Conservation (phyloP, 2,329 filamentous ascomycete species). For the Talaromyces sp. region DNA sequence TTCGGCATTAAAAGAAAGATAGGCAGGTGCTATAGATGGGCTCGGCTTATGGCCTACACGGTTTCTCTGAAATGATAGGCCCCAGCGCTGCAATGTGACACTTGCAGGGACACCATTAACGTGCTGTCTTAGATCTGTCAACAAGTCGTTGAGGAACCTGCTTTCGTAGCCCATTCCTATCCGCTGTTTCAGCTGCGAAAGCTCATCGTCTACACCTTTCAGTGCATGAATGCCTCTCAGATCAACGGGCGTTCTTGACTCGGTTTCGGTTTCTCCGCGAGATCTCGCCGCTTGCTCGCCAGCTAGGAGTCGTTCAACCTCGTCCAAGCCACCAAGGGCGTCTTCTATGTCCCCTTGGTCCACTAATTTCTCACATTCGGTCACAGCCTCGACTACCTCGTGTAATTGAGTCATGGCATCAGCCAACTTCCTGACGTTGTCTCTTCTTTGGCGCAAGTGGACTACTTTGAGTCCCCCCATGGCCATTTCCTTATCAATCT, state of each 20-base stretch:
- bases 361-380: constrained; percentile 71
- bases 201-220: constrained; percentile 71
- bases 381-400: constrained; percentile 69
- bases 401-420: constrained; percentile 79
- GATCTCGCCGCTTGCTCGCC: constrained; percentile 53
- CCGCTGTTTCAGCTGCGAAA: constrained; percentile 68
- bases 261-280: constrained; percentile 21
- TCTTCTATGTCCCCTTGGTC: constrained; percentile 78
- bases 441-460: constrained; percentile 70
- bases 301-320: constrained; percentile 72
- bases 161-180: constrained; percentile 84
- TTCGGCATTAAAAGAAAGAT: constrained; percentile 65
- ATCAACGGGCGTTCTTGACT: constrained; percentile 53
- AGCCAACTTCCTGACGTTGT: constrained; percentile 78
- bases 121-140: constrained; percentile 77
- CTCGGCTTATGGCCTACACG: constrained; percentile 63
- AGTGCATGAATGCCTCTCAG: constrained; percentile 72
- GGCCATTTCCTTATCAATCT: constrained; percentile 81
- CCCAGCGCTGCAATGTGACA: constrained; percentile 81
- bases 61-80: constrained; percentile 65
- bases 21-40: constrained; percentile 68
- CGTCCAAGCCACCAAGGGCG: constrained; percentile 71
- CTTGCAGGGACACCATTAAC: constrained; percentile 64
- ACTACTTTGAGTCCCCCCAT: constrained; percentile 79
- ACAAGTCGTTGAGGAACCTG: constrained; percentile 70